phyloP scores from a whole-genome alignment of 495 filamentous ascomycete genomes.

The Paragyromitra xinjiangensis region DNA sequence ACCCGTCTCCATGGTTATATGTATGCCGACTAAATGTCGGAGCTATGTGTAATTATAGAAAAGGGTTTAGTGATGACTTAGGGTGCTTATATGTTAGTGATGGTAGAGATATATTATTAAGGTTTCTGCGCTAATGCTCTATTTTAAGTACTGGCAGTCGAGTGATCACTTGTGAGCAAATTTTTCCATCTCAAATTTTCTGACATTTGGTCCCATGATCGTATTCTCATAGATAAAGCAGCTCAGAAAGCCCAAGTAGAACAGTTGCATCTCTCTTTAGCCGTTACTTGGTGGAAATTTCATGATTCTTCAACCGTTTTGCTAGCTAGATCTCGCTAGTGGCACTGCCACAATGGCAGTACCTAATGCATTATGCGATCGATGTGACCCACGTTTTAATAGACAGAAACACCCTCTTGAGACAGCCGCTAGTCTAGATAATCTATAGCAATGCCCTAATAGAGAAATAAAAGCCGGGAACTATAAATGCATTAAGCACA shows the following conservation, averaged over 20 bases:
- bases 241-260: background rate
- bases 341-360: slow-evolving; percentile 12
- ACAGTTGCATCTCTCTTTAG: background rate
- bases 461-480: background rate
- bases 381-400: background rate
- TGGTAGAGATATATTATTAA: background rate
- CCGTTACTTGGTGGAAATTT: background rate
- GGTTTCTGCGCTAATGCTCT: background rate
- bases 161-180: slow-evolving; percentile 32
- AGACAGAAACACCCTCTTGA: background rate
- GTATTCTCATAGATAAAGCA: background rate
- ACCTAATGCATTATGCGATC: slow-evolving; percentile 17
- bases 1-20: background rate
- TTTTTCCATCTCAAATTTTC: background rate
- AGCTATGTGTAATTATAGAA: background rate
- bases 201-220: background rate
- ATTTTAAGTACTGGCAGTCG: background rate
- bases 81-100: background rate
- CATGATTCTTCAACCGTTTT: background rate
- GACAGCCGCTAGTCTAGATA: background rate
- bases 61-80: background rate
- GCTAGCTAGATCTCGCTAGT: background rate
- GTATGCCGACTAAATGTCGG: background rate
- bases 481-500: slow-evolving; percentile 5
- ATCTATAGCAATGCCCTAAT: background rate